Evolutionary conservation across 768 basidiomycete species (phyloP).

Genomic region (Chalciporus sphaerocephalus): DNA sequence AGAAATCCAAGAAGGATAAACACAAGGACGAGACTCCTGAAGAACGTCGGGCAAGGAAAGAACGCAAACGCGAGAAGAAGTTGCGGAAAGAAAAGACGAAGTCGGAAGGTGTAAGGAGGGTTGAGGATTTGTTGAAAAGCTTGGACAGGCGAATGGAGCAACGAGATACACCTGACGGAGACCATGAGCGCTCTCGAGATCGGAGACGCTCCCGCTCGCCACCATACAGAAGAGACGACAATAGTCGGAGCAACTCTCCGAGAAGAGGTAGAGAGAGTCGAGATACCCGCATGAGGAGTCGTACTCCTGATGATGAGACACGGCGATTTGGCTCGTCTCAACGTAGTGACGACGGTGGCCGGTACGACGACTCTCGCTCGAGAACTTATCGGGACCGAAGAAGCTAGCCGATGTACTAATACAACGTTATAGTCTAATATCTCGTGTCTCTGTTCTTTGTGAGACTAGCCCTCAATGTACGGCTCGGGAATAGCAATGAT

Average conservation of each 20-base stretch:
- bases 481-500: too few species aligned
- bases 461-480: neutral
- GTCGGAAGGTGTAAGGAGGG: constrained; percentile 60
- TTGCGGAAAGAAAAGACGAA: constrained; percentile 46
- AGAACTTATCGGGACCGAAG: constrained; percentile 1
- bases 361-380: constrained; percentile 4
- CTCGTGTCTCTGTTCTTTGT: constrained; percentile 1
- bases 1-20: constrained; percentile 56
- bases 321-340: constrained; percentile 1
- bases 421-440: constrained; percentile 3
- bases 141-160: constrained; percentile 27
- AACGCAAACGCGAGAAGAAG: constrained; percentile 67
- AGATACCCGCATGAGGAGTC: constrained; percentile 13
- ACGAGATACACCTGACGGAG: constrained; percentile 10
- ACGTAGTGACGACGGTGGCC: constrained; percentile 4
- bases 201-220: constrained; percentile 18
- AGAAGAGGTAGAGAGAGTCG: constrained; percentile 1
- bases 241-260: constrained; percentile 4
- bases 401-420: neutral
- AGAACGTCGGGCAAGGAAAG: constrained; percentile 72
- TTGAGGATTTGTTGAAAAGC: constrained; percentile 59
- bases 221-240: neutral
- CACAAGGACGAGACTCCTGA: constrained; percentile 75
- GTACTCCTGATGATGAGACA: constrained; percentile 17
- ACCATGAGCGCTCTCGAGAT: constrained; percentile 9